These are phyloP conservation scores for Blastobotrys malaysiensis DNA, from an alignment of 1,139 yeast genomes.

Conservation along the genomic window DNA sequence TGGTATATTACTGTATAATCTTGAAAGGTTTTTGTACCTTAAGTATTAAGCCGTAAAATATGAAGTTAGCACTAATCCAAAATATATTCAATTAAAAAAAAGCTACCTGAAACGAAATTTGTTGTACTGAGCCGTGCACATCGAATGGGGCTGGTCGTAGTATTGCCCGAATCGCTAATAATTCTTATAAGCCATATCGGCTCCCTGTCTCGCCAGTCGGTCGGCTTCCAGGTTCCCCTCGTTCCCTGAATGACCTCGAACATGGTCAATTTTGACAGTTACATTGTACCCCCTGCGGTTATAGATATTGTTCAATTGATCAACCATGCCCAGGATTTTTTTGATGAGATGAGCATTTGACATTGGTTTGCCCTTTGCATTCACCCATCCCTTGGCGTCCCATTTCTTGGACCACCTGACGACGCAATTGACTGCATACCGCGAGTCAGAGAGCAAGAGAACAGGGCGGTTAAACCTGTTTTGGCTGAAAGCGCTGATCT, in stretches of 20 bases:
- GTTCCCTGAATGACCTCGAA: conserved; percentile 65
- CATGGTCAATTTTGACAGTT: conserved; percentile 48
- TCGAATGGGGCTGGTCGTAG: no score
- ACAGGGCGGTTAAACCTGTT: not conserved
- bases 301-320: conserved; percentile 29
- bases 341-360: conserved; percentile 9
- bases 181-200: not conserved
- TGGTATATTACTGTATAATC: not conserved
- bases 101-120: no score
- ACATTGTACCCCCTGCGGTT: conserved; percentile 15
- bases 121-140: no score
- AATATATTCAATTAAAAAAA: no score
- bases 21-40: not conserved
- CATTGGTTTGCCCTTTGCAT: conserved; percentile 1
- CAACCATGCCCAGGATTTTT: conserved; percentile 20
- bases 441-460: conserved; percentile 49
- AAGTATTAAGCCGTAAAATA: no score
- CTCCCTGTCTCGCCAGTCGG: conserved; percentile 45
- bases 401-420: conserved; percentile 50
- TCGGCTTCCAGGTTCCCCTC: conserved; percentile 79
- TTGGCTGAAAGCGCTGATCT: not conserved
- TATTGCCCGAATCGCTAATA: no score
- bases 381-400: conserved; percentile 49
- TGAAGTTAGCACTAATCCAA: no score
- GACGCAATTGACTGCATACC: conserved; percentile 46